Base-by-base conservation (phyloP, 768 basidiomycete species). In the Phylloporus sp. region DNA sequence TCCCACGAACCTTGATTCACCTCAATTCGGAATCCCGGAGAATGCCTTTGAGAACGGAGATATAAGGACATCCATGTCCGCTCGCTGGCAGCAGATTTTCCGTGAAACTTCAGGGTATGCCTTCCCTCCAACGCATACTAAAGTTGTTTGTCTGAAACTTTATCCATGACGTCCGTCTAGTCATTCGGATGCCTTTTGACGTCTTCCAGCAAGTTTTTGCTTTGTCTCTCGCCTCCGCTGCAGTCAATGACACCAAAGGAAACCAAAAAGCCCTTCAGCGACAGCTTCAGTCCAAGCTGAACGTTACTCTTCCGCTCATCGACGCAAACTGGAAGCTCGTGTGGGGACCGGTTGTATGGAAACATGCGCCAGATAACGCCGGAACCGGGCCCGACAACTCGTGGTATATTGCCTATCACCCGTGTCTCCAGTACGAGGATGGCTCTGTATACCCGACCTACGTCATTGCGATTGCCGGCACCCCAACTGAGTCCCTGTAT, bases 291-390 rank as follows among this genome's bases (percentile, higher is more conserved):
- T 27, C 27, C 26, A 16, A 28, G 26, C 11, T 43, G 15, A 11
- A 8, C 26, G 4, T n/a, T n/a, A 18, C 4, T 18, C 45, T 56
- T 20, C 47, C 50, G 1, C 1, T 2, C 8, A 6, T 34, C 16
- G 41, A 26, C 13, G 5, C 16, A 11, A 27, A 34, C 15, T 61
- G 56, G 56, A 2, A 38, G 18, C 18, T 60, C 13, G 52, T 47
- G 13, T 59, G 52, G 53, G 51, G 60, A 2, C 60, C 57, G 4
- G 46, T 53, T 15, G 49, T 56, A 10, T 59, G 58, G 49, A 62
- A 62, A 44, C 20, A 34, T 13, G 11, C 26, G 2, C 50, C 60
- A 20, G 54, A 43, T 6, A 20, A 42, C 0, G 18, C 1, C 10
- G 6, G 13, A 4, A 52, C 49, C 6, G 54, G 54, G 1, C 60